Evolutionary conservation across 2,329 filamentous ascomycete genomes (phyloP).

Genomic region (Dactylellina parvicollis): DNA sequence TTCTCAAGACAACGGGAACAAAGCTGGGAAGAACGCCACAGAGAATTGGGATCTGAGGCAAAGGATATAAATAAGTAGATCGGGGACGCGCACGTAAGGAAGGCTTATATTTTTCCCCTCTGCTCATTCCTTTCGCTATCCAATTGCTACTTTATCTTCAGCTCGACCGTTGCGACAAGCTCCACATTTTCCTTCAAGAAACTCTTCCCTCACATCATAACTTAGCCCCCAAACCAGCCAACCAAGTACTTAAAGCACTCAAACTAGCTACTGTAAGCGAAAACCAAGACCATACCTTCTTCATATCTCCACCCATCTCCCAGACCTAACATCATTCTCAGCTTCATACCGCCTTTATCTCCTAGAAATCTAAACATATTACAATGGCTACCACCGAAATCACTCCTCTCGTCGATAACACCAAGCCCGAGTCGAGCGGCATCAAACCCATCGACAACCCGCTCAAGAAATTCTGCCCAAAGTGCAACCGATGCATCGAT

Average conservation of each 20-base stretch:
- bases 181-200: background rate
- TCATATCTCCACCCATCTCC: background rate
- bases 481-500: constrained; percentile 51
- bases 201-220: background rate
- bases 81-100: constrained; percentile 24
- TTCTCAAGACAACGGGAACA: background rate
- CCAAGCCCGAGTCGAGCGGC: constrained; percentile 39
- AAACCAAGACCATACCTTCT: background rate
- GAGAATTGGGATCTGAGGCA: background rate
- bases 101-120: constrained; percentile 11
- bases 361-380: background rate
- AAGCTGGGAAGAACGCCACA: background rate
- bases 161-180: background rate
- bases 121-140: background rate
- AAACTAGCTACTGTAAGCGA: background rate
- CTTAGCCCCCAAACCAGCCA: background rate
- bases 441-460: constrained; percentile 38
- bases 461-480: constrained; percentile 50
- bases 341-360: background rate
- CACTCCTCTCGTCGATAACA: constrained; percentile 38
- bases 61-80: constrained; percentile 14
- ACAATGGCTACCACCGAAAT: constrained; percentile 48
- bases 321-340: background rate
- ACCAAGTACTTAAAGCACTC: background rate
- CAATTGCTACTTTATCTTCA: background rate